These are phyloP conservation scores for Aechmea fasciata DNA, from an alignment of 176 grass and related monocot species.

Conservation along the genomic window DNA sequence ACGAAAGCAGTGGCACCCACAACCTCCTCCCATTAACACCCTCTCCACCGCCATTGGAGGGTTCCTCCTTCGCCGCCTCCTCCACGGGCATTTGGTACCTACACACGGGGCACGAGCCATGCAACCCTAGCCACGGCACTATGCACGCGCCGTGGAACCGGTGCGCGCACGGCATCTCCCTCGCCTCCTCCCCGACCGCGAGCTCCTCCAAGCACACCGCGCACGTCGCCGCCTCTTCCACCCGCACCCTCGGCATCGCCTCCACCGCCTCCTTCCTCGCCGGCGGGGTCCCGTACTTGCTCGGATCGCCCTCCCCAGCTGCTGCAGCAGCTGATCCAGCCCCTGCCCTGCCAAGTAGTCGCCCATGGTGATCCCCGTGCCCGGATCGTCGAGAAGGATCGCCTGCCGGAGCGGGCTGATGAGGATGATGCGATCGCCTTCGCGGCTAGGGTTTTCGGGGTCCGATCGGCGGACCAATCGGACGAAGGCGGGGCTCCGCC, in stretches of 20 bases:
- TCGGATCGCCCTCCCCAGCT: constrained; percentile 55
- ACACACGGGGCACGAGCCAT: constrained; percentile 88
- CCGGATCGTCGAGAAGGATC: neutral
- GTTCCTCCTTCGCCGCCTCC: constrained; percentile 39
- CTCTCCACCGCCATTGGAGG: neutral
- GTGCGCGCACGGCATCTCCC: constrained; percentile 85
- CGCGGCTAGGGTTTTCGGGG: neutral
- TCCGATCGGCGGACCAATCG: constrained; percentile 28
- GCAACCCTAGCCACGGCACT: constrained; percentile 71
- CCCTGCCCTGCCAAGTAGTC: constrained; percentile 63
- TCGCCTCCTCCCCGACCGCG: constrained; percentile 42
- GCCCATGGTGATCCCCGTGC: constrained; percentile 34
- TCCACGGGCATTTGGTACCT: constrained; percentile 59
- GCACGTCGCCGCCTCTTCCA: constrained; percentile 36
- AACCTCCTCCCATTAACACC: constrained; percentile 21
- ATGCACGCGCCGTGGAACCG: constrained; percentile 65
- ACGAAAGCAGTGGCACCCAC: constrained; percentile 34
- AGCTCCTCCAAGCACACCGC: constrained; percentile 79
- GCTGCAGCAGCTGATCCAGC: constrained; percentile 70
- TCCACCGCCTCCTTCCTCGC: constrained; percentile 63
- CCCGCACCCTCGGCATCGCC: constrained; percentile 47
- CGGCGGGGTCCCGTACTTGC: constrained; percentile 47
- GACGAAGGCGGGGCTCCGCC: constrained; percentile 37
- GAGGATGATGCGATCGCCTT: constrained; percentile 26
- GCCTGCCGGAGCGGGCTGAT: constrained; percentile 31